Conservation (phyloP, 2,329 filamentous ascomycete genomes). For the Penicillium corylophilum region DNA sequence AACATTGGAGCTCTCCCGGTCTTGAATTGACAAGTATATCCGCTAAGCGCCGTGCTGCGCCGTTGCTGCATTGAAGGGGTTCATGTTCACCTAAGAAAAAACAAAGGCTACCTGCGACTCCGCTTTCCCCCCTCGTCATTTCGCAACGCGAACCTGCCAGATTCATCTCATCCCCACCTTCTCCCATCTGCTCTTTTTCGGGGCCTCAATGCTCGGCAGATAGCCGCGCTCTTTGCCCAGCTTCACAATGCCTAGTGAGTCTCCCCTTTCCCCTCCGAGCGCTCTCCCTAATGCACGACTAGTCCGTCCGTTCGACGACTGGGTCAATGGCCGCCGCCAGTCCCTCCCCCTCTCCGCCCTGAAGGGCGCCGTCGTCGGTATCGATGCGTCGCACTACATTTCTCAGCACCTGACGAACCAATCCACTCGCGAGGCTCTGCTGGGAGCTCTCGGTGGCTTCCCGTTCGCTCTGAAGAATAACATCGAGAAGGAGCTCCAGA, state of each 20-base stretch:
- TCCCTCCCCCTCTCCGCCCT: slow-evolving; percentile 67
- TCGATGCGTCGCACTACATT: slow-evolving; percentile 90
- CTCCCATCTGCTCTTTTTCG: slow-evolving; percentile 6
- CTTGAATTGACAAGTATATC: neutral
- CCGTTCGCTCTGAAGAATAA: slow-evolving; percentile 74
- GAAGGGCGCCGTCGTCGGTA: slow-evolving; percentile 71
- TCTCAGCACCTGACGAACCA: slow-evolving; percentile 70
- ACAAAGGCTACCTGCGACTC: slow-evolving; percentile 16
- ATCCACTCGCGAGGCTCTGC: slow-evolving; percentile 77
- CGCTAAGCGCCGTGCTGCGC: neutral
- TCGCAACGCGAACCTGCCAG: slow-evolving; percentile 13
- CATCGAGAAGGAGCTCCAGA: slow-evolving; percentile 73
- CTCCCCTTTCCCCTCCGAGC: slow-evolving; percentile 5
- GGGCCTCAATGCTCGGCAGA: slow-evolving; percentile 30
- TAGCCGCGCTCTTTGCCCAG: slow-evolving; percentile 26
- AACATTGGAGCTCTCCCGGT: neutral
- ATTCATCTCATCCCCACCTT: neutral
- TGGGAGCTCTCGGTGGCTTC: slow-evolving; percentile 84
- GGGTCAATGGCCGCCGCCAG: slow-evolving; percentile 55
- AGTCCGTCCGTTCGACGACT: slow-evolving; percentile 57
- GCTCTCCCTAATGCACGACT: slow-evolving; percentile 10
- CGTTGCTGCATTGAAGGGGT: neutral
- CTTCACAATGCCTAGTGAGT: slow-evolving; percentile 40
- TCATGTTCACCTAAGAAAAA: slow-evolving; percentile 5
- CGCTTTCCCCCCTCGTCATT: slow-evolving; percentile 22